Evolutionary conservation across 352 stramenopile species (phyloP).

Genomic region (Lagenidium giganteum): DNA sequence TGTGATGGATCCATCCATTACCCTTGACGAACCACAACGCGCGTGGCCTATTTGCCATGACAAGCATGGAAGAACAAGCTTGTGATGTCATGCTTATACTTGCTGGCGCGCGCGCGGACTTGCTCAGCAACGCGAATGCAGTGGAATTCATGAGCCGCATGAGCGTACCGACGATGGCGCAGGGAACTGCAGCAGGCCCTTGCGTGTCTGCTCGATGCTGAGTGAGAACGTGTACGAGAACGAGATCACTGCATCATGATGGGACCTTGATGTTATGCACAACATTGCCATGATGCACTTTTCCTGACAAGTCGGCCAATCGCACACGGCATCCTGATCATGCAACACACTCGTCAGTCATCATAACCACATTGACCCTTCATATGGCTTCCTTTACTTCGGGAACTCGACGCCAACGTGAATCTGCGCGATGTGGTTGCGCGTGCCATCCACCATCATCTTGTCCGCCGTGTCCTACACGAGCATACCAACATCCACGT

Average conservation of each 20-base stretch:
- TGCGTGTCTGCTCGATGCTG: conserved; percentile 90
- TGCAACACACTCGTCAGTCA: too few species aligned
- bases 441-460: conserved; percentile 63
- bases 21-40: too few species aligned
- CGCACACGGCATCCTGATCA: conserved; percentile 46
- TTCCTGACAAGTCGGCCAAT: conserved; percentile 51
- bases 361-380: too few species aligned
- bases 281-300: conserved; percentile 47
- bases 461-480: too few species aligned
- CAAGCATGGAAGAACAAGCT: conserved; percentile 3
- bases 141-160: conserved; percentile 65
- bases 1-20: too few species aligned
- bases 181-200: conserved; percentile 82
- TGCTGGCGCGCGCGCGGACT: too few species aligned
- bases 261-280: conserved; percentile 61
- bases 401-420: conserved; percentile 74
- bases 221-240: conserved; percentile 95
- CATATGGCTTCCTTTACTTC: too few species aligned
- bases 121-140: too few species aligned
- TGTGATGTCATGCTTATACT: too few species aligned
- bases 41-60: too few species aligned
- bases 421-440: conserved; percentile 50
- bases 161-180: conserved; percentile 87
- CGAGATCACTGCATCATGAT: conserved; percentile 82
- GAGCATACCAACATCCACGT: too few species aligned